Conservation (phyloP, 176 grass and related monocot genomes). For the Lolium perenne region DNA sequence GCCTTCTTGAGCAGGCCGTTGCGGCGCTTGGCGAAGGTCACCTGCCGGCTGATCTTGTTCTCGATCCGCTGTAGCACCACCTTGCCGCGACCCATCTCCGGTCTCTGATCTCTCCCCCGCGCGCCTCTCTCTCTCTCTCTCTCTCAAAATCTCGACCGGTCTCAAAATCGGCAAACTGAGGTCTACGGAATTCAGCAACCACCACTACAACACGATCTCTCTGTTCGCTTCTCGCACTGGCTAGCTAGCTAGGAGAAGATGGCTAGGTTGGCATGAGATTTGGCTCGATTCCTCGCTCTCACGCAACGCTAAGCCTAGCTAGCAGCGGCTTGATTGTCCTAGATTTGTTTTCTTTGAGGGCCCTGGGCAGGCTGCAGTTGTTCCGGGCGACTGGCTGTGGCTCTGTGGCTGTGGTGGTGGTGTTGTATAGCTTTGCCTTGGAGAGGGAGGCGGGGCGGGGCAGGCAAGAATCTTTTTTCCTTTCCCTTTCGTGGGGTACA, state of each 20-base stretch:
- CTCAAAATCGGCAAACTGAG: background rate
- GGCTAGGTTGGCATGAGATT: conserved; percentile 19
- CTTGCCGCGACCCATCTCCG: conserved; percentile 72
- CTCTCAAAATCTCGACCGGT: no score
- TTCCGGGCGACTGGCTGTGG: background rate
- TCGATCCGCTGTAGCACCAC: conserved; percentile 88
- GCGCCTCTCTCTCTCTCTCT: no score
- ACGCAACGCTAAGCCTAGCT: background rate
- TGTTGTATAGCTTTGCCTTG: background rate
- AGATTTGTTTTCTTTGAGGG: background rate
- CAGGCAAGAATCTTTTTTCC: conserved; percentile 46
- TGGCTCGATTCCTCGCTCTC: background rate
- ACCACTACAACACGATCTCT: background rate
- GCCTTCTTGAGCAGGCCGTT: conserved; percentile 90
- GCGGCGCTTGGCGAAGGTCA: conserved; percentile 84
- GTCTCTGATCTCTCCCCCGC: background rate
- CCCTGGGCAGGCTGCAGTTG: background rate
- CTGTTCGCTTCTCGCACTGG: background rate
- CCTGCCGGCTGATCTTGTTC: conserved; percentile 94
- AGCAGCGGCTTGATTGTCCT: background rate
- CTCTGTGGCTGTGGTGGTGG: conserved; percentile 31
- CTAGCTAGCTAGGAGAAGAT: background rate
- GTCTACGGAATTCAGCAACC: conserved; percentile 26
- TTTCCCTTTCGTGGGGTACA: conserved; percentile 50
- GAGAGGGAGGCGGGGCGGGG: conserved; percentile 23